Percentiles rank a stretch among this genome's conserved stretches.
phyloP scores from a whole-genome alignment of 2,329 filamentous ascomycete species.

The Ceratocystis eucalypticola region DNA sequence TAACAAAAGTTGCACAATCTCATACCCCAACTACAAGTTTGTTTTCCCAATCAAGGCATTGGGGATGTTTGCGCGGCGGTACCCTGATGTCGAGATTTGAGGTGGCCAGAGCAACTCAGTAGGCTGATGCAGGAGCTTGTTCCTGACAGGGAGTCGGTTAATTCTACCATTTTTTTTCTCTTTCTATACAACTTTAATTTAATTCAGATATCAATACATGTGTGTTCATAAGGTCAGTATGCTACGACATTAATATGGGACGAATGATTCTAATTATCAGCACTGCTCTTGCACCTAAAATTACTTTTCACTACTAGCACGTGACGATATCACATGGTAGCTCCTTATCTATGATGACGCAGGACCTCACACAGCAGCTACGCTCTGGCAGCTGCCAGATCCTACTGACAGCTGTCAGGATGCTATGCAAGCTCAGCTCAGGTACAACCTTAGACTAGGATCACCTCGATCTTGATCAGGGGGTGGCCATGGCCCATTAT shows the following conservation, averaged over 20 bases:
- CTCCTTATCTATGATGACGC: background rate
- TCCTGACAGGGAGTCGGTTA: too few species aligned
- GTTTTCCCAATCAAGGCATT: slow-evolving; percentile 88
- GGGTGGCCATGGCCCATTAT: background rate
- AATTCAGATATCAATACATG: too few species aligned
- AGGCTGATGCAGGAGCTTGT: slow-evolving; percentile 23
- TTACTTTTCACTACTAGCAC: too few species aligned
- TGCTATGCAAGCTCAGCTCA: background rate
- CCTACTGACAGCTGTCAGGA: background rate
- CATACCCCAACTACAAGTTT: slow-evolving; percentile 98
- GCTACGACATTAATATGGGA: too few species aligned
- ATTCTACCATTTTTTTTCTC: too few species aligned
- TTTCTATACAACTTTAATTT: too few species aligned
- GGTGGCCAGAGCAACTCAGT: slow-evolving; percentile 23
- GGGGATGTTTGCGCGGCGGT: slow-evolving; percentile 69
- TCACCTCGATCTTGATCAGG: background rate
- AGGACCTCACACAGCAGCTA: background rate
- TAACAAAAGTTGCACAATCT: slow-evolving; percentile 99
- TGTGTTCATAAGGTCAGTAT: too few species aligned
- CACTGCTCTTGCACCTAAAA: too few species aligned
- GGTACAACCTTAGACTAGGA: background rate
- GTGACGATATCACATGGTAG: too few species aligned
- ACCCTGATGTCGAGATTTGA: slow-evolving; percentile 48
- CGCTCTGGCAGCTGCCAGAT: background rate
- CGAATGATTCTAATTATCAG: too few species aligned